Evolutionary conservation across 441 rosid species (phyloP), one percentile per base, ranked within the genome.

Genomic region (Pelargonium myrrhifolium): DNA sequence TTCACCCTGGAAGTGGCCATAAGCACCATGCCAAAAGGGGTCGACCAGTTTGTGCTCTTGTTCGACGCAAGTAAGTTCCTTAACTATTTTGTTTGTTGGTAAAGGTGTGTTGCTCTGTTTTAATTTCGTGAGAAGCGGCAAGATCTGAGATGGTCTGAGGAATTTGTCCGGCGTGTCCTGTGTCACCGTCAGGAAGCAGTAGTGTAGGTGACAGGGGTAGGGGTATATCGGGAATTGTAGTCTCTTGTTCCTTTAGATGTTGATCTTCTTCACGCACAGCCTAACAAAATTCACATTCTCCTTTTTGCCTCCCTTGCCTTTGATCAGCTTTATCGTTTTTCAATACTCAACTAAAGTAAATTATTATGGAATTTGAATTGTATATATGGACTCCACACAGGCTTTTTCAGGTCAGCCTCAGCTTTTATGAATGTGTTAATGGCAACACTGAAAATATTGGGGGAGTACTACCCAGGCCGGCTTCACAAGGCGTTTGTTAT

Each of bases 381-480:
- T n/a, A n/a, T n/a, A n/a, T n/a, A n/a, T n/a, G n/a, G n/a, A n/a
- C n/a, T n/a, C n/a, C n/a, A n/a, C n/a, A n/a, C n/a, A 93, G 99
- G 93, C 82, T 82, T 87, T 86, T 87, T 83, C 96, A 89, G 97
- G 80, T 93, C 97, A 47, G 97, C 93, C 21, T 84, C 97, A 53
- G 85, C 96, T 78, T 89, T 91, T 73, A 84, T 86, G 84, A 91
- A 89, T 77, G 60, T 82, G 45, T 71, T 89, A 74, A 77, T 91
- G 72, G 84, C 92, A 67, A 72, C 96, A 35, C 86, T 91, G 82
- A 93, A 89, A 77, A 81, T 88, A 11, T 81, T 89, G 70, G 89
- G 82, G 4, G 99, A 91, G 56, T 77, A 86, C 76, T 89, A 93
- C 49, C 99, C 99, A 0, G 82, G 90, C 68, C 85, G 89, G 68